A percentile compares a stretch with the other conserved stretches of the same genome.
Evolutionary conservation across 306 rosid genomes (phyloP).

Genomic region (Benincasa hispida): DNA sequence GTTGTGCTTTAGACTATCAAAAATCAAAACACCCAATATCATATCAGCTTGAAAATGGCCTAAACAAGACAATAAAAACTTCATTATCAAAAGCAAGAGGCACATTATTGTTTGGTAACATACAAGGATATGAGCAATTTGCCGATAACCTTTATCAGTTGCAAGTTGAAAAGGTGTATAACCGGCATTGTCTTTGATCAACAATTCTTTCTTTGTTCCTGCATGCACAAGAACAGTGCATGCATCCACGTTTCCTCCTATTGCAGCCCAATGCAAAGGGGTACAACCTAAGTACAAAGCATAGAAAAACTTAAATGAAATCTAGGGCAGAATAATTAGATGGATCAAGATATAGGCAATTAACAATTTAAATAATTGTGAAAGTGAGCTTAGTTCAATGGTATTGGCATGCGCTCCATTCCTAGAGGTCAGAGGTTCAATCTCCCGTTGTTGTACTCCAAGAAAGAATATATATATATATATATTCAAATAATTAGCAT

Average conservation of each 20-base stretch:
- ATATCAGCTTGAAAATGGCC: not conserved
- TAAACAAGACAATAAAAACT: not conserved
- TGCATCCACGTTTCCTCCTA: constrained; percentile 60
- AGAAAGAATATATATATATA: no score
- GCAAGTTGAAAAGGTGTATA: constrained; percentile 85
- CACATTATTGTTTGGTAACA: constrained; percentile 37
- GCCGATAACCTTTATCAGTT: constrained; percentile 87
- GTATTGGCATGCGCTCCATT: no score
- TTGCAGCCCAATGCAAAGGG: constrained; percentile 94
- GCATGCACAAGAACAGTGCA: constrained; percentile 89
- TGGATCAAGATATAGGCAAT: not conserved
- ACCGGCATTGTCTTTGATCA: constrained; percentile 74
- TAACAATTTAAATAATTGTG: no score
- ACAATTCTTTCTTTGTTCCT: constrained; percentile 70
- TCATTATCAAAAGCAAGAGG: not conserved
- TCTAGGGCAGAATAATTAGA: not conserved
- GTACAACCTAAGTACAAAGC: constrained; percentile 54
- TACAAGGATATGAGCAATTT: constrained; percentile 85
- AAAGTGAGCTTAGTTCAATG: no score
- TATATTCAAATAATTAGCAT: not conserved
- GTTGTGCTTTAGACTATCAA: constrained; percentile 63
- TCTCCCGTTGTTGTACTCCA: no score
- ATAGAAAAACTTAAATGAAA: constrained; percentile 10
- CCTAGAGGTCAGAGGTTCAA: no score
- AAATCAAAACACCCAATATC: constrained; percentile 5